Conservation (phyloP, 108 stramenopile genomes). For the Cyclotella sp. region DNA sequence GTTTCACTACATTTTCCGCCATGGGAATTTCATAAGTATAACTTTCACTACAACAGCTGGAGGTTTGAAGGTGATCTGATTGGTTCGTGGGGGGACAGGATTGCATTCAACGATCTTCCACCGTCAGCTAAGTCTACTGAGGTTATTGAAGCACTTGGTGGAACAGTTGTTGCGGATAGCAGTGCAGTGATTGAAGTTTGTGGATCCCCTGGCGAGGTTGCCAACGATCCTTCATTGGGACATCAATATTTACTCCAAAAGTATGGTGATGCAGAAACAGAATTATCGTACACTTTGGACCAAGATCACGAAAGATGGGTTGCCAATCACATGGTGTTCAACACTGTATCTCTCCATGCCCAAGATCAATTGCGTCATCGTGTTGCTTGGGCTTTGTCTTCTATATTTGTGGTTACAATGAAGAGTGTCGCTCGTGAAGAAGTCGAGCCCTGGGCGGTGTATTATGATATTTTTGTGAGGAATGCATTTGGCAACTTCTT, state of each 20-base stretch:
- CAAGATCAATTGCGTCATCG: slow-evolving; percentile 59
- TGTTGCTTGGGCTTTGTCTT: slow-evolving; percentile 61
- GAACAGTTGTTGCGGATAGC: slow-evolving; percentile 22
- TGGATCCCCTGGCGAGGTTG: slow-evolving; percentile 51
- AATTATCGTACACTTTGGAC: slow-evolving; percentile 31
- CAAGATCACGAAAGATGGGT: slow-evolving; percentile 45
- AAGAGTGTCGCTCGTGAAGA: slow-evolving; percentile 17
- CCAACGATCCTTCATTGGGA: slow-evolving; percentile 29
- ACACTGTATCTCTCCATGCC: slow-evolving; percentile 33
- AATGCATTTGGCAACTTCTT: slow-evolving; percentile 53
- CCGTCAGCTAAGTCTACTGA: slow-evolving; percentile 28
- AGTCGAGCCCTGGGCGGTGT: slow-evolving; percentile 38
- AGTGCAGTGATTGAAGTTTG: slow-evolving; percentile 40
- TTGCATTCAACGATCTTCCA: slow-evolving; percentile 33
- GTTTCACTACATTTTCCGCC: slow-evolving; percentile 32
- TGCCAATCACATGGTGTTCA: slow-evolving; percentile 39
- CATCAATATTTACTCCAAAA: slow-evolving; percentile 41
- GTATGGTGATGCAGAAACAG: slow-evolving; percentile 34
- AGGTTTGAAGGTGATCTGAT: slow-evolving; percentile 27
- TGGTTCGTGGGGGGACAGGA: slow-evolving; percentile 29
- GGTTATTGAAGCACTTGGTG: slow-evolving; percentile 26
- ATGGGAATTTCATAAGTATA: slow-evolving; percentile 25
- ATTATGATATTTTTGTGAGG: slow-evolving; percentile 58
- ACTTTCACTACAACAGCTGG: slow-evolving; percentile 37
- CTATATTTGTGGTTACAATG: slow-evolving; percentile 46